Evolutionary conservation across 257 asterid genomes (phyloP).

Genomic region (Forsythia suspensa): DNA sequence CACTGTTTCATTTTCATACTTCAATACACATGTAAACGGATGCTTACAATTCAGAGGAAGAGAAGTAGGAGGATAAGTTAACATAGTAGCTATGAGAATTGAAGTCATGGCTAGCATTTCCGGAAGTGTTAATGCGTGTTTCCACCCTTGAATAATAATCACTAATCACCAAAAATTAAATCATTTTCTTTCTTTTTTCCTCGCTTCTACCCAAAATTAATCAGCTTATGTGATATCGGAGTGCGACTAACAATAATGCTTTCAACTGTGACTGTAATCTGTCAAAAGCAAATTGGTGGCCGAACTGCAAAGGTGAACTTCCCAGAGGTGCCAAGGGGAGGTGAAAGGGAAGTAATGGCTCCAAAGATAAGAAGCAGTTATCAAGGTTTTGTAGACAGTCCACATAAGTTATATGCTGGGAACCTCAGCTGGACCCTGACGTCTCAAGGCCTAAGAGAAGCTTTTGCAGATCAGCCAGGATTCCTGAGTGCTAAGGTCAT

Average conservation of each 20-base stretch:
- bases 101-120: neutral
- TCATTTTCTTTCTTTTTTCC: neutral
- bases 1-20: neutral
- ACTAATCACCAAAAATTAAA: neutral
- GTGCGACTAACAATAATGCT: neutral
- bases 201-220: neutral
- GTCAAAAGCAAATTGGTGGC: constrained; percentile 74
- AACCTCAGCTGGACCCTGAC: constrained; percentile 84
- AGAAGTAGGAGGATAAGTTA: neutral
- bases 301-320: constrained; percentile 85
- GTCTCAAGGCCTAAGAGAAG: constrained; percentile 72
- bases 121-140: neutral
- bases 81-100: neutral
- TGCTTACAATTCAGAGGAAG: neutral
- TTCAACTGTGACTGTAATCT: neutral
- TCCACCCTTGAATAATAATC: neutral
- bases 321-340: constrained; percentile 95
- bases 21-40: neutral
- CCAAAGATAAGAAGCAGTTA: constrained; percentile 64
- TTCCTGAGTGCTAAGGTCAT: constrained; percentile 77
- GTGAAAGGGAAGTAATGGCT: constrained; percentile 78
- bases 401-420: constrained; percentile 75
- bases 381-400: constrained; percentile 76
- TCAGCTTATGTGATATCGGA: neutral
- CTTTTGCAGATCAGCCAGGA: constrained; percentile 69